Evolutionary conservation across 345 rosid genomes (phyloP).

Genomic region (Citrus australasica): DNA sequence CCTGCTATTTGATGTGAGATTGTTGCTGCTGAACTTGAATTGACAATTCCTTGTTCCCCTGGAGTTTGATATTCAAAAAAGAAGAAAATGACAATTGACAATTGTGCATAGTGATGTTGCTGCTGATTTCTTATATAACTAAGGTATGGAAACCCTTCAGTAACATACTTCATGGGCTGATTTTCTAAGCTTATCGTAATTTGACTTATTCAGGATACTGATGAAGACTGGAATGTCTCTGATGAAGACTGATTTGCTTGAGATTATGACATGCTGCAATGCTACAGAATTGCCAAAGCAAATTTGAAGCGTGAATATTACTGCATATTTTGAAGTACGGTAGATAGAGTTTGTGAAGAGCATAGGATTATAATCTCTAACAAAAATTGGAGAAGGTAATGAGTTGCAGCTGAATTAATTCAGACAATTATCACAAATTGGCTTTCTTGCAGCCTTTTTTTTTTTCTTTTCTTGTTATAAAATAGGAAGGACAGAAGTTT

Average conservation of each 20-base stretch:
- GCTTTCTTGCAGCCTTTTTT: neutral
- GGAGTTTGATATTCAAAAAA: too few relatives aligned
- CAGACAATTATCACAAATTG: neutral
- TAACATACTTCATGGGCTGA: neutral
- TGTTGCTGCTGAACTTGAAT: neutral
- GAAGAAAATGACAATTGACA: neutral
- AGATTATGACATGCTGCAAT: constrained; percentile 4
- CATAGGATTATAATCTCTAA: neutral
- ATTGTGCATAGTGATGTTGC: neutral
- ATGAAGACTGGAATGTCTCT: constrained; percentile 47
- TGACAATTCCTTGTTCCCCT: too few relatives aligned
- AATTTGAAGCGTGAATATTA: neutral
- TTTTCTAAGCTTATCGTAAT: neutral
- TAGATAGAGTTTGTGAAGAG: neutral
- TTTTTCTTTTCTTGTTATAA: neutral
- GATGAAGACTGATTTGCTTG: constrained; percentile 49
- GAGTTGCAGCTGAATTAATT: neutral
- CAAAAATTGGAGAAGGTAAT: neutral
- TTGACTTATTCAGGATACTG: constrained; percentile 39
- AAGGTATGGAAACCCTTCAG: neutral
- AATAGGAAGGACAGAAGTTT: neutral
- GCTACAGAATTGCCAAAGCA: neutral
- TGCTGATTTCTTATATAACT: neutral
- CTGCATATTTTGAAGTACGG: neutral
- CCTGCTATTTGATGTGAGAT: too few relatives aligned